phyloP scores from a whole-genome alignment of 225 moss, liverwort and hornwort genomes.

The Takakia lepidozioides region DNA sequence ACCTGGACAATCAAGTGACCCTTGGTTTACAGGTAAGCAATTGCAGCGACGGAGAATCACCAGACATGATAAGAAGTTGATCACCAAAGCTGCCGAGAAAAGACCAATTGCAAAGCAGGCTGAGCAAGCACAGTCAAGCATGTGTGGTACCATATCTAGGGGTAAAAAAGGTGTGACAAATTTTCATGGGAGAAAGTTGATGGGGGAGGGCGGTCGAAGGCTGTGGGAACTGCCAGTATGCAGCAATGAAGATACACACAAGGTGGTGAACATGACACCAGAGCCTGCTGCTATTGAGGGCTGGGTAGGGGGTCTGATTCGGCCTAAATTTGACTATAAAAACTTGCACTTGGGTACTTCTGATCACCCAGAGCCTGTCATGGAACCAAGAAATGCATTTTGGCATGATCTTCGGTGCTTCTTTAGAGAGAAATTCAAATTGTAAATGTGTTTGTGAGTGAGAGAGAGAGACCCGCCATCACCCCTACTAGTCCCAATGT shows the following conservation, averaged over 20 bases:
- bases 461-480: no score
- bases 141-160: not conserved
- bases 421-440: conserved; percentile 22
- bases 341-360: not conserved
- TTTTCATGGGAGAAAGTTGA: conserved; percentile 30
- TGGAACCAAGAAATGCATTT: conserved; percentile 11
- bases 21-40: conserved; percentile 47
- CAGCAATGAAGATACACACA: conserved; percentile 16
- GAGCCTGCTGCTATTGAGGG: conserved; percentile 35
- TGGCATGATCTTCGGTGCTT: conserved; percentile 35
- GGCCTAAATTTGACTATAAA: conserved; percentile 32
- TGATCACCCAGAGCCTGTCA: conserved; percentile 4
- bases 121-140: conserved; percentile 6
- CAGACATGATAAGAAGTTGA: conserved; percentile 25
- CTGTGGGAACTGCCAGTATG: conserved; percentile 11
- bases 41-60: conserved; percentile 32
- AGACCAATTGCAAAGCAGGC: not conserved
- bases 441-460: no score
- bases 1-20: conserved; percentile 33
- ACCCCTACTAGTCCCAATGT: no score
- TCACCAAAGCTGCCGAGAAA: not conserved
- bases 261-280: not conserved
- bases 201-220: conserved; percentile 30
- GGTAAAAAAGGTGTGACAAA: conserved; percentile 14
- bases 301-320: conserved; percentile 79